Evolutionary conservation across 371 early-diverging fungal species (phyloP), one percentile per base, ranked within the genome.

Genomic region (Mortierella sp.): DNA sequence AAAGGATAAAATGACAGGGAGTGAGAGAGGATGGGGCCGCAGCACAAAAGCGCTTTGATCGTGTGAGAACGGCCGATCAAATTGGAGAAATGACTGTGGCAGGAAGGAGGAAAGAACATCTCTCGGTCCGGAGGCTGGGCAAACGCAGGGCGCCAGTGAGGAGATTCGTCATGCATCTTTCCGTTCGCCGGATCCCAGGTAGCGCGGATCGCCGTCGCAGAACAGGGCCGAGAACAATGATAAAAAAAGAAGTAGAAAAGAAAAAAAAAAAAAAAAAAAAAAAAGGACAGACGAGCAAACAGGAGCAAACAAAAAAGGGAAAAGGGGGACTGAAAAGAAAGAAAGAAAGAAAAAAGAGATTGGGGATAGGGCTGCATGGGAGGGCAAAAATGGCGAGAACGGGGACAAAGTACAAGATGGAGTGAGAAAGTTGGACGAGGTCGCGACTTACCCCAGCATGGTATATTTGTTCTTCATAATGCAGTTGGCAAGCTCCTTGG

Each of bases 381-480:
- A 37, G 37, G 9, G 37, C 37, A 37, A 44, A 19, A 55, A 58
- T 29, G 46, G 45, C 46, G 19, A 15, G 15, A 44, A 64, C 37
- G 15, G 11, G 37, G 37, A 37, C 37, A 9, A n/a, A 67, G 19
- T 55, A 23, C 18, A 21, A 25, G 26, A 25, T 12, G 43, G 37
- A 37, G 37, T 9, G 37, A n/a, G 63, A 15, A 43, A 51, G 12
- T 57, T 57, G 57, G 28, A 25, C 28, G 18, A 57, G 26, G 43
- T 64, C 9, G 46, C 7, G 16, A 67, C 84, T 82, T 87, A 90
- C 89, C 95, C 94, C 59, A 95, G 76, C 57, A 89, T 85, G 43
- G 94, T 89, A 72, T 93, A 88, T 76, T 89, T 86, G 74, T 92
- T 85, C 73, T 90, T 87, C 80, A 92, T 87, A 73, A 95, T 94